These are phyloP conservation scores for Arachnomyces sp. DNA, from an alignment of 2,329 filamentous ascomycete genomes.

Conservation along the genomic window DNA sequence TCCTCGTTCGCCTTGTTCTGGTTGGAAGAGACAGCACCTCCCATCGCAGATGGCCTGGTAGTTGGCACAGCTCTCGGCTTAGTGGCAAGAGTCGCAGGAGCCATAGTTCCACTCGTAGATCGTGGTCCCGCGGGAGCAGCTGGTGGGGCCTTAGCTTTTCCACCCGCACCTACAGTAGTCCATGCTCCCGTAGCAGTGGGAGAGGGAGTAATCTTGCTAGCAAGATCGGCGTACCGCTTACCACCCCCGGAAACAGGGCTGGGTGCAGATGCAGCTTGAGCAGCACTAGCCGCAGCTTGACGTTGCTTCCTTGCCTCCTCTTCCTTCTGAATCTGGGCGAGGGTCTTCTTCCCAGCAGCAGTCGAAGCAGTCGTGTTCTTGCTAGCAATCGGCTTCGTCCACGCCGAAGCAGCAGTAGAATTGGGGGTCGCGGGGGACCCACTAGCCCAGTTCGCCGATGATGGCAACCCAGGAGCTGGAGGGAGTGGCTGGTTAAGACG, in stretches of 20 bases:
- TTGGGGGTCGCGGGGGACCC: conserved; percentile 60
- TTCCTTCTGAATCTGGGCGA: conserved; percentile 94
- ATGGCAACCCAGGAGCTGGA: conserved; percentile 70
- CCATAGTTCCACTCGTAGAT: conserved; percentile 38
- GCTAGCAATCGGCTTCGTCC: conserved; percentile 41
- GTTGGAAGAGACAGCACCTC: conserved; percentile 35
- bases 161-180: conserved; percentile 91
- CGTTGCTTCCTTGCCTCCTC: conserved; percentile 85
- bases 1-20: conserved; percentile 70
- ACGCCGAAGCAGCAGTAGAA: conserved; percentile 36
- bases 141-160: conserved; percentile 71
- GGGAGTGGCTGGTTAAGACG: conserved; percentile 55
- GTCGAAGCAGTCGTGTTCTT: conserved; percentile 34
- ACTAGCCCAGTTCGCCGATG: conserved; percentile 81
- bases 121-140: conserved; percentile 39
- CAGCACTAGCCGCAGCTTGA: conserved; percentile 44
- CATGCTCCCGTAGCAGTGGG: conserved; percentile 56
- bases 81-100: conserved; percentile 30
- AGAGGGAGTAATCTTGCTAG: conserved; percentile 59
- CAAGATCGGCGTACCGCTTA: conserved; percentile 92
- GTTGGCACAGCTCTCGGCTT: conserved; percentile 49
- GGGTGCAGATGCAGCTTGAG: conserved; percentile 41
- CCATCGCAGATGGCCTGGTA: conserved; percentile 40
- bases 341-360: conserved; percentile 65
- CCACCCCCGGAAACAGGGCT: conserved; percentile 44